These are phyloP conservation scores for Knufia petricola DNA, from an alignment of 2,329 filamentous ascomycete species.

Conservation along the genomic window DNA sequence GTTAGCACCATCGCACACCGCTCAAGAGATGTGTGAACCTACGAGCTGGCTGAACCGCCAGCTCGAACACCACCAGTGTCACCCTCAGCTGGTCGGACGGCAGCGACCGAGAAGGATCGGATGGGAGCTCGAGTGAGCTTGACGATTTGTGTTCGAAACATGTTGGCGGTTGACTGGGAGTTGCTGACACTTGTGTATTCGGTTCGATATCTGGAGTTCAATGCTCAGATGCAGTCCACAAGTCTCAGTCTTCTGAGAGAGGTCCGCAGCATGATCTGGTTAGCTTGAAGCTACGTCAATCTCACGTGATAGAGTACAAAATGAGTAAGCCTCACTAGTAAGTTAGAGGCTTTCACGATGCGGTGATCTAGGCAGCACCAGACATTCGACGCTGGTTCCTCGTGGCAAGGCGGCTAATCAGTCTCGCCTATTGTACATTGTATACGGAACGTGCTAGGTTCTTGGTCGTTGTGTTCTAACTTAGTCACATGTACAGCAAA, in stretches of 20 bases:
- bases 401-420: background rate
- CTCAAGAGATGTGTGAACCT: constrained; percentile 21
- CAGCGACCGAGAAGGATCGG: constrained; percentile 52
- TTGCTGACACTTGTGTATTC: constrained; percentile 12
- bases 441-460: no score
- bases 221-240: no score
- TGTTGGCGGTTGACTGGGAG: constrained; percentile 26
- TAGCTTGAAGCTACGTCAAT: no score
- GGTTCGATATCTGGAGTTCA: background rate
- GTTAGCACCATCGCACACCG: background rate
- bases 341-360: no score
- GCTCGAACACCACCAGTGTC: constrained; percentile 50
- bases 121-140: constrained; percentile 45
- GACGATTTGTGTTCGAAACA: constrained; percentile 58
- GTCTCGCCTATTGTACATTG: no score
- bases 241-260: background rate
- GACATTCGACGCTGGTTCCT: background rate
- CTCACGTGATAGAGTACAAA: background rate
- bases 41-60: constrained; percentile 31
- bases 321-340: background rate
- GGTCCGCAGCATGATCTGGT: background rate
- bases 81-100: constrained; percentile 56
- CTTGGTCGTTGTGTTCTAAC: no score
- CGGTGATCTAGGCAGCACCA: background rate
- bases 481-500: no score